phyloP scores from a whole-genome alignment of 257 asterid genomes.

The Scutellaria baicalensis region DNA sequence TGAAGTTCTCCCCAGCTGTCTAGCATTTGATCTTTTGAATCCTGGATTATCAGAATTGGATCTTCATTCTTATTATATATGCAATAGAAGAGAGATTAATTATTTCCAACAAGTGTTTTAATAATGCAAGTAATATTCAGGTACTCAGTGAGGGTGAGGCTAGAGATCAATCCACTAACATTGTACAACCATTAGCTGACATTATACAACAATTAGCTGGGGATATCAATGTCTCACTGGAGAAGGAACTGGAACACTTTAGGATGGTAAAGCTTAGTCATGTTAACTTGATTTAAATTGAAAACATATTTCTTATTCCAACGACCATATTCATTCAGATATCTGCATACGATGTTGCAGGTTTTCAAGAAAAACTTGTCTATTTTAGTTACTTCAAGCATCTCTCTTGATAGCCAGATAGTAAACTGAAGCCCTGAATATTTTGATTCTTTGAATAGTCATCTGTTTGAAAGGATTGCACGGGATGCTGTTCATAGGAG shows the following conservation, averaged over 20 bases:
- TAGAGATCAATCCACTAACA: slow-evolving; percentile 18
- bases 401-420: slow-evolving; percentile 16
- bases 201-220: slow-evolving; percentile 17
- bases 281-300: neutral
- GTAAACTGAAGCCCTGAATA: neutral
- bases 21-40: neutral
- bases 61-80: neutral
- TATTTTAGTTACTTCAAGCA: slow-evolving; percentile 30
- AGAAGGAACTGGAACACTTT: slow-evolving; percentile 56
- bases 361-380: slow-evolving; percentile 43
- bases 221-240: slow-evolving; percentile 28
- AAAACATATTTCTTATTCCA: neutral
- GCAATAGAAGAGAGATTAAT: neutral
- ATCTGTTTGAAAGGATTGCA: neutral
- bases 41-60: neutral
- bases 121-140: slow-evolving; percentile 28
- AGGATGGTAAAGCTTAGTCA: slow-evolving; percentile 35
- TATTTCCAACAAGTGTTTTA: neutral
- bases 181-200: slow-evolving; percentile 19
- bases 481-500: neutral
- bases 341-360: slow-evolving; percentile 22
- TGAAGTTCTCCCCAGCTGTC: neutral
- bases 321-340: neutral
- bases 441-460: neutral
- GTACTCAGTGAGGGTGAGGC: slow-evolving; percentile 37